phyloP scores from a whole-genome alignment of 805 yeast genomes.

The Lachancea quebecensis region DNA sequence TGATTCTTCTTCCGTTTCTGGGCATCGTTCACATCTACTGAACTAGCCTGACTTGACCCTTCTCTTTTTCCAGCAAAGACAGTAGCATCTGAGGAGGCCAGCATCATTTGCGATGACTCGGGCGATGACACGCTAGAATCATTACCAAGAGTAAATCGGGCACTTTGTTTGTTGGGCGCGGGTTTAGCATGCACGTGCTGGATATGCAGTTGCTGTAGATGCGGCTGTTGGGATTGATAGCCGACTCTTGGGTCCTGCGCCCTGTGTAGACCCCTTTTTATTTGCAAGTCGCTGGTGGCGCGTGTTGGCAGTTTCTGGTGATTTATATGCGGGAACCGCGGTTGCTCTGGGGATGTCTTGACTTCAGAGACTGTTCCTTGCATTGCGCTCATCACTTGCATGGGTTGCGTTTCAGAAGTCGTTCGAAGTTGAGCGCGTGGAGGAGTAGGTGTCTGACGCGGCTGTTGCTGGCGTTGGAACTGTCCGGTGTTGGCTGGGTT shows the following conservation, averaged over 20 bases:
- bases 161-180: background rate
- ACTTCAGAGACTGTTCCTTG: background rate
- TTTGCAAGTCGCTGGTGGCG: constrained; percentile 2
- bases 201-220: background rate
- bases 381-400: constrained; percentile 7
- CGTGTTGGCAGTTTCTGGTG: constrained; percentile 1
- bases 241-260: background rate
- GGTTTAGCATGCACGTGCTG: background rate
- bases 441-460: background rate
- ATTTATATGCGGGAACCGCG: background rate
- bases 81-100: background rate
- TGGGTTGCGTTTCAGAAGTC: constrained; percentile 1
- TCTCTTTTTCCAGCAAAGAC: background rate
- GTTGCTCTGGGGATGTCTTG: background rate
- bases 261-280: background rate
- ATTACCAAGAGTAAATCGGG: constrained; percentile 3
- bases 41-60: background rate
- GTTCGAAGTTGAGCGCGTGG: background rate
- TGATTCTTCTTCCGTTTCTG: background rate
- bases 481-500: constrained; percentile 13
- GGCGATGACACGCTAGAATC: constrained; percentile 3
- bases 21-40: background rate
- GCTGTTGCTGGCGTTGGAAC: background rate
- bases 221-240: background rate
- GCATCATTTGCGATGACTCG: background rate